phyloP scores from a whole-genome alignment of 2,329 filamentous ascomycete species.

The Arthrocladium fulminans region DNA sequence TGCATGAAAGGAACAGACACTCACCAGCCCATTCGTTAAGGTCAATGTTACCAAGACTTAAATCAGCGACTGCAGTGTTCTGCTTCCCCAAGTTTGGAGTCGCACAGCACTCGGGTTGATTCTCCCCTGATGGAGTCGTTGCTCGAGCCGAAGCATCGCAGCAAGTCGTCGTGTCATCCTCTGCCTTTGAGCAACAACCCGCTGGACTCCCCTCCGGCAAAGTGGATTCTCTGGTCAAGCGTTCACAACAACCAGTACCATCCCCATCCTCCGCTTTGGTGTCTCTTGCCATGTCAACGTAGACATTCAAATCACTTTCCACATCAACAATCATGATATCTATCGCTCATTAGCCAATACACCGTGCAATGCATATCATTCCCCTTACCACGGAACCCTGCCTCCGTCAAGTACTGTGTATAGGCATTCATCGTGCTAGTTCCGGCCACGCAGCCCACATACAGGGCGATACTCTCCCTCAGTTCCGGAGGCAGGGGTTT shows the following conservation, averaged over 20 bases:
- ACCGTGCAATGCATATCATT: too few species aligned
- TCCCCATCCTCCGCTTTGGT: constrained; percentile 2
- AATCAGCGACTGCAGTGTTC: neutral
- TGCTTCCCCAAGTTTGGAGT: neutral
- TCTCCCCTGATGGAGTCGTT: constrained; percentile 8
- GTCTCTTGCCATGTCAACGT: too few species aligned
- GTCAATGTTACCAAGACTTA: constrained; percentile 5
- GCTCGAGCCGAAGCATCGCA: neutral
- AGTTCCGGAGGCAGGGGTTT: constrained; percentile 43
- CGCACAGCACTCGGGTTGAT: neutral
- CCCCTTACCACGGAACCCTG: constrained; percentile 44
- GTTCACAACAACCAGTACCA: constrained; percentile 18
- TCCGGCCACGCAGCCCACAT: constrained; percentile 53
- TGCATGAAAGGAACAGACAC: constrained; percentile 45
- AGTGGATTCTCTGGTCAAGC: too few species aligned
- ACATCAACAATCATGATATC: too few species aligned
- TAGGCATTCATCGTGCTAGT: constrained; percentile 47
- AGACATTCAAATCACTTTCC: constrained; percentile 32
- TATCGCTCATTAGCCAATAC: too few species aligned
- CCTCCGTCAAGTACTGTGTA: constrained; percentile 41
- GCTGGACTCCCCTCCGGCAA: constrained; percentile 8
- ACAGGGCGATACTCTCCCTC: constrained; percentile 42
- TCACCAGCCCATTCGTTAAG: constrained; percentile 35
- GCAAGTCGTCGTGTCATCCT: constrained; percentile 14
- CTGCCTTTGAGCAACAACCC: constrained; percentile 13